Evolutionary conservation across 23 red algal species (phyloP).

Genomic region (Gracilaria domingensis): DNA sequence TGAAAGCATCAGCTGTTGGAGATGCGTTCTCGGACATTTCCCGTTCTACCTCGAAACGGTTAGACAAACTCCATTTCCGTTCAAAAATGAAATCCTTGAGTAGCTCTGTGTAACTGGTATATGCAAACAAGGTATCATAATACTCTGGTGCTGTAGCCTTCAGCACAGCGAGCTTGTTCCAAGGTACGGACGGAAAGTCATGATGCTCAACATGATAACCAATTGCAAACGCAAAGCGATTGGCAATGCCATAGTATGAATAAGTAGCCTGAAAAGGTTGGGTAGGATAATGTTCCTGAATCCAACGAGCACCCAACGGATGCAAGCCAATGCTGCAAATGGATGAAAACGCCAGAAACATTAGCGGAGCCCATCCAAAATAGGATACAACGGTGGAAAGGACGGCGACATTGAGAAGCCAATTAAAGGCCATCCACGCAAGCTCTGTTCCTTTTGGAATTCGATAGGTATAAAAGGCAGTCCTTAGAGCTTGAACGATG

Average conservation of each 20-base stretch:
- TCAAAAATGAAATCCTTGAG: slow-evolving; percentile 98
- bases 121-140: slow-evolving; percentile 95
- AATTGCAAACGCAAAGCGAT: slow-evolving; percentile 98
- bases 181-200: slow-evolving; percentile 96
- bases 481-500: slow-evolving; percentile 79
- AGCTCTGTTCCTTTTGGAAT: slow-evolving; percentile 77
- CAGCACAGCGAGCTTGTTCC: slow-evolving; percentile 72
- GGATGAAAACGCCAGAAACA: slow-evolving; percentile 78
- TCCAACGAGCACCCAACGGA: slow-evolving; percentile 99
- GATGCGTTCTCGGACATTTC: slow-evolving; percentile 51
- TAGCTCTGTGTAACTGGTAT: slow-evolving; percentile 87
- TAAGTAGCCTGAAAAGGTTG: slow-evolving; percentile 99
- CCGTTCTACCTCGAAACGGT: slow-evolving; percentile 77
- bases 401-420: slow-evolving; percentile 33
- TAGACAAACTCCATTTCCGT: slow-evolving; percentile 86
- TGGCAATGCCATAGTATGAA: slow-evolving; percentile 97
- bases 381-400: slow-evolving; percentile 15
- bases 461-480: slow-evolving; percentile 81
- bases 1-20: slow-evolving; percentile 67
- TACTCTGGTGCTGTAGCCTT: slow-evolving; percentile 89
- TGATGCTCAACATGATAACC: slow-evolving; percentile 99
- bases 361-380: slow-evolving; percentile 61
- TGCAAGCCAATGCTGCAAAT: slow-evolving; percentile 93
- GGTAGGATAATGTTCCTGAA: slow-evolving; percentile 99
- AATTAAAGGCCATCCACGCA: slow-evolving; percentile 82